These are phyloP conservation scores for Tetrastigma voinierianum DNA, from an alignment of 164 flowering plant species.

Conservation along the genomic window DNA sequence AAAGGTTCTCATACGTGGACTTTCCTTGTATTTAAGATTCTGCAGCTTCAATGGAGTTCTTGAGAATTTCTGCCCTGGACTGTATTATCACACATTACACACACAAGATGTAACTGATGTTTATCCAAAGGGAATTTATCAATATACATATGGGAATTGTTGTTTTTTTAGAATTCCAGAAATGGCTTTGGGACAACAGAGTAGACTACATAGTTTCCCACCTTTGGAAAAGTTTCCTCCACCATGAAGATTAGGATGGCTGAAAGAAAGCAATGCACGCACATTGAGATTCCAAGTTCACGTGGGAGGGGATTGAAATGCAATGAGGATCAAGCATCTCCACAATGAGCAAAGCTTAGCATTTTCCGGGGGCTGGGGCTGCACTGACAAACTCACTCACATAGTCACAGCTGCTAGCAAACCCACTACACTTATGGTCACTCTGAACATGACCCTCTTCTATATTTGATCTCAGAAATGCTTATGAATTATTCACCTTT, in stretches of 20 bases:
- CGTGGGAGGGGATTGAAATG: conserved; percentile 4
- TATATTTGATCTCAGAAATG: too few relatives aligned
- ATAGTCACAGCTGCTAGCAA: too few relatives aligned
- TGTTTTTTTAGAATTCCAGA: neutral
- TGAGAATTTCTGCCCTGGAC: neutral
- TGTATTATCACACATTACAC: too few relatives aligned
- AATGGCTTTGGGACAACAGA: neutral
- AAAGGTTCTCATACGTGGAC: conserved; percentile 4
- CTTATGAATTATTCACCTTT: too few relatives aligned
- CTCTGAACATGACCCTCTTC: neutral
- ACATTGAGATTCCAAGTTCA: conserved; percentile 3
- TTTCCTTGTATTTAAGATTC: neutral
- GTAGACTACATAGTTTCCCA: neutral
- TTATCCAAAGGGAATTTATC: neutral
- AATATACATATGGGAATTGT: neutral
- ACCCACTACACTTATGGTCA: too few relatives aligned
- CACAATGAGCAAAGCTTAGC: conserved; percentile 8
- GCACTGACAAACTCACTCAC: too few relatives aligned
- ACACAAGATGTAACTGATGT: neutral
- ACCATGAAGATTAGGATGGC: conserved; percentile 9
- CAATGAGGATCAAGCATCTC: conserved; percentile 11
- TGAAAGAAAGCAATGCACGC: conserved; percentile 13
- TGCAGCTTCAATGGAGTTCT: neutral
- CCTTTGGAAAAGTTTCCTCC: conserved; percentile 7
- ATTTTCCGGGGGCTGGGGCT: neutral